Percentiles rank a stretch among this genome's conserved stretches.
Evolutionary conservation across 2,329 filamentous ascomycete species (phyloP).

Genomic region (Phaeomoniella chlamydospora): DNA sequence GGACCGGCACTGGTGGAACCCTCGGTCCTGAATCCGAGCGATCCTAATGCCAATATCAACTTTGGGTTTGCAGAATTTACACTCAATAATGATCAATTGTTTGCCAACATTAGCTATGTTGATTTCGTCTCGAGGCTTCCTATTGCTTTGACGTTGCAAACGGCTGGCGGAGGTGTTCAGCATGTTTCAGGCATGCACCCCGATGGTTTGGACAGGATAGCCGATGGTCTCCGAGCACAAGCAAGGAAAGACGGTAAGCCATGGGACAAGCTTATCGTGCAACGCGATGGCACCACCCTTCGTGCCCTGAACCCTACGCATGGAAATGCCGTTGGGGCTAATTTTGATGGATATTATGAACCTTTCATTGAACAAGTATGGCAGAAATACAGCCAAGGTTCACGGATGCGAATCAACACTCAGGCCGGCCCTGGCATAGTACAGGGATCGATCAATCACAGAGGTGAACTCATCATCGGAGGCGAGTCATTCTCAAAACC

Average conservation of each 20-base stretch:
- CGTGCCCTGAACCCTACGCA: conserved; percentile 27
- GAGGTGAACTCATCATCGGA: conserved; percentile 24
- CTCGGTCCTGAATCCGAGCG: conserved; percentile 50
- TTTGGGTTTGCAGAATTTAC: conserved; percentile 62
- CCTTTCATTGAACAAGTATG: conserved; percentile 38
- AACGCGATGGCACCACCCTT: conserved; percentile 10
- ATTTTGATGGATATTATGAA: conserved; percentile 36
- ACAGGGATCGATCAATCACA: conserved; percentile 28
- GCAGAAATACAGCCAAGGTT: conserved; percentile 23
- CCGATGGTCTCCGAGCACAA: conserved; percentile 40
- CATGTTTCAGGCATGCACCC: conserved; percentile 43
- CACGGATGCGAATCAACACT: conserved; percentile 44
- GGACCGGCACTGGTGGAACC: conserved; percentile 62
- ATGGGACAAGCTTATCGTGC: conserved; percentile 47
- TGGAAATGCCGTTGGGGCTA: conserved; percentile 23
- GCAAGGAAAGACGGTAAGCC: conserved; percentile 38
- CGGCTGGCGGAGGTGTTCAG: conserved; percentile 26
- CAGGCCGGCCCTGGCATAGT: conserved; percentile 45
- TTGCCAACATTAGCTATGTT: conserved; percentile 58
- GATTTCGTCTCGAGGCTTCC: conserved; percentile 56
- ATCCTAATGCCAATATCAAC: conserved; percentile 44
- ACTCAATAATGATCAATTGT: conserved; percentile 46
- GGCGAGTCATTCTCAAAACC: conserved; percentile 41
- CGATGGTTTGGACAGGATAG: conserved; percentile 42
- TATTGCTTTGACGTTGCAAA: conserved; percentile 39